phyloP scores from a whole-genome alignment of 371 early-diverging fungal species.

The Nosema muscidifuracis region DNA sequence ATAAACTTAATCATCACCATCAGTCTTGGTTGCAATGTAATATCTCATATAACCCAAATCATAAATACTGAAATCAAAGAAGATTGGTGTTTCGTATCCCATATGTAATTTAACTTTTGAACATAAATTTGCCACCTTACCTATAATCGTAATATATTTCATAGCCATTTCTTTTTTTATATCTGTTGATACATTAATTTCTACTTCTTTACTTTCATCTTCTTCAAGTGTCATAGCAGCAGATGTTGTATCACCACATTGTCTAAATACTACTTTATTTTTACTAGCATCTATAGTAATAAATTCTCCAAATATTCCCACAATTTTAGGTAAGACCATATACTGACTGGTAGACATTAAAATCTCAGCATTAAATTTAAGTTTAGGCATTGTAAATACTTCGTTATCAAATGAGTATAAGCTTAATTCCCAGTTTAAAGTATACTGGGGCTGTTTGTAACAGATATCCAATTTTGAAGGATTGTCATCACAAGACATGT shows the following conservation, averaged over 20 bases:
- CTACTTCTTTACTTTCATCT: constrained; percentile 5
- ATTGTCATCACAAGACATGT: constrained; percentile 40
- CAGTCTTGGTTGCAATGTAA: constrained; percentile 57
- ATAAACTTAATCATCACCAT: constrained; percentile 15
- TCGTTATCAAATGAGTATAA: constrained; percentile 49
- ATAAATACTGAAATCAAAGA: constrained; percentile 47
- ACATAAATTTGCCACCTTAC: constrained; percentile 36
- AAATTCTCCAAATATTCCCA: constrained; percentile 52
- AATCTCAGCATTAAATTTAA: constrained; percentile 38
- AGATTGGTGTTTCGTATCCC: constrained; percentile 45
- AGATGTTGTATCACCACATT: constrained; percentile 46
- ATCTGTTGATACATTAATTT: constrained; percentile 11
- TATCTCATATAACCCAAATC: constrained; percentile 47
- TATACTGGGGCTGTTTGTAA: constrained; percentile 12
- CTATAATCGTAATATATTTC: constrained; percentile 56
- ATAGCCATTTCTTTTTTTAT: constrained; percentile 55
- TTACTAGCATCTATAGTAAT: constrained; percentile 37
- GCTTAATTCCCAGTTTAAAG: constrained; percentile 27
- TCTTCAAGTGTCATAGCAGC: constrained; percentile 33
- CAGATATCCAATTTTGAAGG: constrained; percentile 26
- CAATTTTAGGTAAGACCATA: constrained; percentile 36
- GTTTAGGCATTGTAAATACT: constrained; percentile 34
- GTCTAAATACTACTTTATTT: constrained; percentile 39
- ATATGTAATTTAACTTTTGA: constrained; percentile 41
- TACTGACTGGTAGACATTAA: constrained; percentile 47